A percentile compares a stretch with the other conserved stretches of the same genome.
These are phyloP conservation scores for Nasturtium officinale DNA, from an alignment of 345 rosid species.

Conservation along the genomic window DNA sequence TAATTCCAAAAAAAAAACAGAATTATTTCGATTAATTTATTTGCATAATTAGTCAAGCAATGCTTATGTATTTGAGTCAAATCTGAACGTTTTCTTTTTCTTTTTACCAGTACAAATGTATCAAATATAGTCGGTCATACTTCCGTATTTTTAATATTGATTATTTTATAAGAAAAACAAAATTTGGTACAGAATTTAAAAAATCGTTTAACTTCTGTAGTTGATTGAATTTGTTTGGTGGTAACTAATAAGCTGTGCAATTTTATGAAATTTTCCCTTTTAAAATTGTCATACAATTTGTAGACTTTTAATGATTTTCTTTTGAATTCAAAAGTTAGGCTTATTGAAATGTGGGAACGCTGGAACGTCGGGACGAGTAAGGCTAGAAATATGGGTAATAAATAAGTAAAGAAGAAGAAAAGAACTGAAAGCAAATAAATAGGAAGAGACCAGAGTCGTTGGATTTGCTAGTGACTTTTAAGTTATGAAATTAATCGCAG, in stretches of 20 bases:
- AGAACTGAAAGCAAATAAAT: background rate
- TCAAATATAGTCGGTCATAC: background rate
- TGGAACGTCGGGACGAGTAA: slow-evolving; percentile 14
- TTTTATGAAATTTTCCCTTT: background rate
- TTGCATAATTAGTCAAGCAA: too few species aligned
- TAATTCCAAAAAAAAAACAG: background rate
- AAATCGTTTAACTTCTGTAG: background rate
- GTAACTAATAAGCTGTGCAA: background rate
- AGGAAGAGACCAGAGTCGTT: slow-evolving; percentile 39
- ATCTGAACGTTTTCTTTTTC: background rate
- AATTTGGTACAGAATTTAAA: background rate
- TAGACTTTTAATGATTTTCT: background rate
- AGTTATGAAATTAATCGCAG: slow-evolving; percentile 2
- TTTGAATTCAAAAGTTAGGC: background rate
- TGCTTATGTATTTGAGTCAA: too few species aligned
- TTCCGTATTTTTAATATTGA: background rate
- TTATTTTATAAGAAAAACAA: background rate
- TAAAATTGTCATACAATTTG: background rate
- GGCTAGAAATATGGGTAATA: slow-evolving; percentile 11
- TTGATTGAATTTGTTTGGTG: background rate
- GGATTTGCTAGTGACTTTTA: slow-evolving; percentile 21
- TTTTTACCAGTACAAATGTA: background rate
- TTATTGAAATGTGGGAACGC: slow-evolving; percentile 26
- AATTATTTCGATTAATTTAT: too few species aligned
- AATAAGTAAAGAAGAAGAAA: slow-evolving; percentile 1